Evolutionary conservation across 2,329 filamentous ascomycete species (phyloP).

Genomic region (Blastomyces emzantsi): DNA sequence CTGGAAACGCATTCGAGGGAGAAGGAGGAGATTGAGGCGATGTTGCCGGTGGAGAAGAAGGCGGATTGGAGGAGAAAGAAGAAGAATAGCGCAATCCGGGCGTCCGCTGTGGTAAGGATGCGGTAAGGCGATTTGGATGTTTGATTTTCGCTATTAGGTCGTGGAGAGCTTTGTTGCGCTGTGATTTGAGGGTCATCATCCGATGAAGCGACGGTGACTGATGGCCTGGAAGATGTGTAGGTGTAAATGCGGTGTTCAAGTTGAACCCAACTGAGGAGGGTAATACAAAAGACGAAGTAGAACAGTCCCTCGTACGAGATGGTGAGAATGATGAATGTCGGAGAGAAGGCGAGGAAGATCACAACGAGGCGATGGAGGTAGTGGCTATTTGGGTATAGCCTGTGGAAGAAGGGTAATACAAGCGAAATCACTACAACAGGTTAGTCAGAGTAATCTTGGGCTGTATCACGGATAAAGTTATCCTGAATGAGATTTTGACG

Average conservation of each 20-base stretch:
- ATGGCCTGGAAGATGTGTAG: slow-evolving; percentile 22
- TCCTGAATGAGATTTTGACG: neutral
- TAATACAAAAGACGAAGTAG: slow-evolving; percentile 79
- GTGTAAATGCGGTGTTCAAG: slow-evolving; percentile 70
- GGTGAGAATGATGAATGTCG: slow-evolving; percentile 88
- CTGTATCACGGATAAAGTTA: slow-evolving; percentile 14
- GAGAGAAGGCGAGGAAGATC: slow-evolving; percentile 86
- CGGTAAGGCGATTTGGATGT: slow-evolving; percentile 42
- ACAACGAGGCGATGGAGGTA: slow-evolving; percentile 84
- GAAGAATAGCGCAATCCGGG: slow-evolving; percentile 86
- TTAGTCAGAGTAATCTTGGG: slow-evolving; percentile 14
- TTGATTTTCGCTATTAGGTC: slow-evolving; percentile 20
- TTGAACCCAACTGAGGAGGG: slow-evolving; percentile 80
- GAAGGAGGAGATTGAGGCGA: slow-evolving; percentile 89
- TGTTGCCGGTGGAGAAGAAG: slow-evolving; percentile 95
- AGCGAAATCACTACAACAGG: slow-evolving; percentile 56
- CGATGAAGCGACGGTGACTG: slow-evolving; percentile 11
- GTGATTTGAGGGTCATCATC: slow-evolving; percentile 12
- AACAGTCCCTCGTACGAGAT: slow-evolving; percentile 97
- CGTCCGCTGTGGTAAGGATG: slow-evolving; percentile 68
- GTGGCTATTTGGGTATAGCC: slow-evolving; percentile 68
- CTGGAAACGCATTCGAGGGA: slow-evolving; percentile 82
- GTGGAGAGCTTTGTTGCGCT: slow-evolving; percentile 15
- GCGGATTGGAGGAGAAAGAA: slow-evolving; percentile 88
- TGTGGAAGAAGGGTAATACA: slow-evolving; percentile 70